phyloP scores from a whole-genome alignment of 1,284 basidiomycete genomes.

The Cronartium quercuum region DNA sequence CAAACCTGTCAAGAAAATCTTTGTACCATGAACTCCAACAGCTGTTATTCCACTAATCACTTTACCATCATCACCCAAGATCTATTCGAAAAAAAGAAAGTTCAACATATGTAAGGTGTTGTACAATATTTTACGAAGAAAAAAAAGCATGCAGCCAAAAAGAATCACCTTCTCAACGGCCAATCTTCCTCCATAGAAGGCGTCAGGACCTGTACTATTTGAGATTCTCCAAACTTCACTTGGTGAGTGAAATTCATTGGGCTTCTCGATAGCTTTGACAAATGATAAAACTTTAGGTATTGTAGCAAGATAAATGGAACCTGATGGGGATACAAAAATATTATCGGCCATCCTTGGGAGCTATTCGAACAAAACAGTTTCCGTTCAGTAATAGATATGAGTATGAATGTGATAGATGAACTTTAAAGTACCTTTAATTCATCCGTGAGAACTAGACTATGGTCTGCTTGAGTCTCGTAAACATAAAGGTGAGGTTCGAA shows the following conservation, averaged over 20 bases:
- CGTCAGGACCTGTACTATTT: slow-evolving; percentile 19
- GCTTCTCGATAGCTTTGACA: background rate
- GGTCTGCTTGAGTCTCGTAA: slow-evolving; percentile 32
- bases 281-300: slow-evolving; percentile 19
- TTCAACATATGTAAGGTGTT: background rate
- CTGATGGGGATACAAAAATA: slow-evolving; percentile 24
- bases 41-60: slow-evolving; percentile 13
- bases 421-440: slow-evolving; percentile 26
- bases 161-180: slow-evolving; percentile 16
- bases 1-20: slow-evolving; percentile 20
- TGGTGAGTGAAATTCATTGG: background rate
- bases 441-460: slow-evolving; percentile 27
- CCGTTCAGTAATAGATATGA: background rate
- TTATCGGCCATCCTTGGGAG: slow-evolving; percentile 24
- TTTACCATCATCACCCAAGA: slow-evolving; percentile 29
- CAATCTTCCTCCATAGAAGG: slow-evolving; percentile 32
- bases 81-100: background rate
- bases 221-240: slow-evolving; percentile 32
- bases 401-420: background rate
- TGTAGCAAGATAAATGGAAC: slow-evolving; percentile 19
- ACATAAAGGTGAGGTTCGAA: slow-evolving; percentile 16
- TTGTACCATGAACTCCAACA: slow-evolving; percentile 17
- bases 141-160: background rate
- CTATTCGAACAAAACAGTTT: background rate
- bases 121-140: background rate